A percentile compares a stretch with the other conserved stretches of the same genome.
phyloP scores from a whole-genome alignment of 1,284 basidiomycete species.

The Microbotryum silenes-acaulis region DNA sequence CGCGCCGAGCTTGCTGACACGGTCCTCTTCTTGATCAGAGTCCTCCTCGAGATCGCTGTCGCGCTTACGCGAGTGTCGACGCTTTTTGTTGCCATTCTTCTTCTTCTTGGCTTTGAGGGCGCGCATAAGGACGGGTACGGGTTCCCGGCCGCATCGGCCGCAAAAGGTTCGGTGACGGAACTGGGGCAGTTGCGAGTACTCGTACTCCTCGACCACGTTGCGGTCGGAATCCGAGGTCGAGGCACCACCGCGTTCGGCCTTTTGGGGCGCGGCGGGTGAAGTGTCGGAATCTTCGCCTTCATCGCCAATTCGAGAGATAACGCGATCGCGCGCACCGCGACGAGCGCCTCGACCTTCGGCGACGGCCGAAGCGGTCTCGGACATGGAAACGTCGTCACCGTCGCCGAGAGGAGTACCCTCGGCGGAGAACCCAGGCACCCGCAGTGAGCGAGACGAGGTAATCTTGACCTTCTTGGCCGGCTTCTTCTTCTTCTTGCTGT shows the following conservation, averaged over 20 bases:
- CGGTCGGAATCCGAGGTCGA: neutral
- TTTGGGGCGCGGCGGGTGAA: neutral
- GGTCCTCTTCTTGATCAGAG: constrained; percentile 9
- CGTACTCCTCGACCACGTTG: neutral
- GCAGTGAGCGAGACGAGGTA: neutral
- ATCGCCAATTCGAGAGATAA: neutral
- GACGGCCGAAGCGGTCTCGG: neutral
- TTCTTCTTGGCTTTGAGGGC: constrained; percentile 3
- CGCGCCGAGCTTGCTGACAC: constrained; percentile 14
- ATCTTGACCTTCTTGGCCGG: neutral
- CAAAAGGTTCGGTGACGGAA: constrained; percentile 13
- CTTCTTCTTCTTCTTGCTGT: neutral
- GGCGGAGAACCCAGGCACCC: no score
- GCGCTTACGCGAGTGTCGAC: neutral
- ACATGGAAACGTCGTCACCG: neutral
- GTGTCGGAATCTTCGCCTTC: neutral
- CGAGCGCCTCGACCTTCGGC: neutral
- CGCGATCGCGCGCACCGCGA: neutral
- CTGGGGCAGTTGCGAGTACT: constrained; percentile 2
- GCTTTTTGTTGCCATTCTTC: neutral
- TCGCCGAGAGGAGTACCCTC: neutral
- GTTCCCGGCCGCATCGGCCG: constrained; percentile 10
- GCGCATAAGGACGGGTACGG: constrained; percentile 1
- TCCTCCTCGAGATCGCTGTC: constrained; percentile 7
- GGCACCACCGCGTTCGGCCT: neutral